Evolutionary conservation across 2,329 filamentous ascomycete genomes (phyloP).

Genomic region (Pseudogymnoascus sp.): DNA sequence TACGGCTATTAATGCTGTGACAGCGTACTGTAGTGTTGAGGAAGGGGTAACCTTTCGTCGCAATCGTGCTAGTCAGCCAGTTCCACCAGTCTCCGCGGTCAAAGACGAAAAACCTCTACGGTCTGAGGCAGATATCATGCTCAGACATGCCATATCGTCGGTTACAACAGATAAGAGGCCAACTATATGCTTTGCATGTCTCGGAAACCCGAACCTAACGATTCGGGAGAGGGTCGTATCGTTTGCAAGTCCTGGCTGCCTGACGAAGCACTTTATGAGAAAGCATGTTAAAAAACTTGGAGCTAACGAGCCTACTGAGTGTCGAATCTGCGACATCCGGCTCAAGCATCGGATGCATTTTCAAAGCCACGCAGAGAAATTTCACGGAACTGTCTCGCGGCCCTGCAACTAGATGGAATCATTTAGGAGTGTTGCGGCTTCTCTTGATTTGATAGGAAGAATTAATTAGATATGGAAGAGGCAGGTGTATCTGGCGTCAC

Average conservation of each 20-base stretch:
- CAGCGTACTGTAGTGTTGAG: conserved; percentile 8
- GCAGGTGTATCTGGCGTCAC: not conserved
- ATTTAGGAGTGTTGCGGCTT: not conserved
- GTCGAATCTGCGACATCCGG: not conserved
- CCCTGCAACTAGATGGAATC: not conserved
- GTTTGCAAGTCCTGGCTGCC: not conserved
- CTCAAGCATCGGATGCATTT: not conserved
- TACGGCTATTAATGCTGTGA: conserved; percentile 12
- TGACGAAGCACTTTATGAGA: conserved; percentile 6
- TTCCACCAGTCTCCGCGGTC: not conserved
- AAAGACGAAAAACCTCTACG: conserved; percentile 6
- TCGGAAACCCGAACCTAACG: not conserved
- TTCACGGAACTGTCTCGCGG: conserved; percentile 7
- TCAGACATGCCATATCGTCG: conserved; percentile 11
- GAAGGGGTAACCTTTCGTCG: conserved; percentile 8
- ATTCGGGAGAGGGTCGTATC: not conserved
- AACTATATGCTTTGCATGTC: conserved; percentile 9
- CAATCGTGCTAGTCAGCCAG: not conserved
- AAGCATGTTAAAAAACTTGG: conserved; percentile 3
- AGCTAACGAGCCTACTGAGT: not conserved
- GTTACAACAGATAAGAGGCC: conserved; percentile 13
- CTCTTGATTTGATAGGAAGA: not conserved
- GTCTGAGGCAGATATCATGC: conserved; percentile 2
- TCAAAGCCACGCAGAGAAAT: not conserved
- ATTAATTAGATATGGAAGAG: not conserved